Base-by-base conservation (phyloP, 768 basidiomycete genomes). In the Agrocybe praecox region DNA sequence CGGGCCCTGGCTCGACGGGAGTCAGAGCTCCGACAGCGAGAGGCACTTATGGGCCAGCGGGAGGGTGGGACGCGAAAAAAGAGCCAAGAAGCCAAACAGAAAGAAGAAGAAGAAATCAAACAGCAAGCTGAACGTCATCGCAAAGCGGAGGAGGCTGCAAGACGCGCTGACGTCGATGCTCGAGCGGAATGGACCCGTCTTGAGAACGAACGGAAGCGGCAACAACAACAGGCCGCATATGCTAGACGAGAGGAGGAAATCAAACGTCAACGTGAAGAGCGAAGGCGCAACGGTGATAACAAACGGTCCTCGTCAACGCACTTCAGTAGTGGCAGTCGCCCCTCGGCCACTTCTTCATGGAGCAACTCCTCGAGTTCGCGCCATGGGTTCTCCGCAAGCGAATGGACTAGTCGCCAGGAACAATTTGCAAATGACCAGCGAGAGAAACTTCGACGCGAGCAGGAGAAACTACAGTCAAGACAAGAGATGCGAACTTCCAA, bases 371-470 rank as follows among this genome's bases (percentile, higher is more conserved):
- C 9, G 26, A 9, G 4, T 40, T n/a, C 62, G 11, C 40, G 62
- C 6, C 32, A 61, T 2, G 58, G 64, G 15, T 34, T 70, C 22
- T 62, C 76, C 11, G 81, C 86, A 58, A 76, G 78, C 5, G 86
- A 89, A 50, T 85, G 87, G 80, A 74, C 79, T 19, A 82, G 86
- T 29, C 82, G 82, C 15, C 85, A 88, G 59, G 84, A 79, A 19
- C 86, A 89, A 63, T 81, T 85, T 24, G 80, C 81, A 24, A 77
- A 82, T 46, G 76, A 79, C 58, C 89, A 88, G 66, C 84, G 87
- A 64, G 88, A 90, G 74, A 76, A 76, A 52, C 91, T 90, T 72
- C 81, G 81, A 44, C 77, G 77, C 56, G 86, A 89, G 67, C 88
- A 91, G 67, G 87, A 88, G 67, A 75, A 78, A 44, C 44, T 79